Base-by-base conservation (phyloP, 2,329 filamentous ascomycete genomes). In the Alternaria ethzedia region DNA sequence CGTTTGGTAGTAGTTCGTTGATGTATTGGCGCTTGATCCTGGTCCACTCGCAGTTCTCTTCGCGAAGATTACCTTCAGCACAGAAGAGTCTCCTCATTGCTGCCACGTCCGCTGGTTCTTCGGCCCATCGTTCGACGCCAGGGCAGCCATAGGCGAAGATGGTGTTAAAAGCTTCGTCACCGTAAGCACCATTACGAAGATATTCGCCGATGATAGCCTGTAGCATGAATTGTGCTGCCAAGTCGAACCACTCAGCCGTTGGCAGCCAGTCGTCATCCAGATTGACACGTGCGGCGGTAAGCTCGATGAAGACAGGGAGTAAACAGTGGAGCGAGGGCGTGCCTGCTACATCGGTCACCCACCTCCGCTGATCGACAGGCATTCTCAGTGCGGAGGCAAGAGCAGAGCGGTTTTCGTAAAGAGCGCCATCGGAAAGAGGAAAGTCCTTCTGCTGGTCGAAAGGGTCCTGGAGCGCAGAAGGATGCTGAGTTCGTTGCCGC, bases 161-260 rank as follows among this genome's bases (percentile, higher is more conserved):
- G 28, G 83, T 79, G 25, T 79, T 74, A 21, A 84, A 75, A 3
- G 77, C 64, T 21, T 83, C 79, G 5, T 70, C 59, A 1, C 77
- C 75, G n/a, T 73, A 72, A 5, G 71, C 73, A 8, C 80, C 81
- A 55, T 77, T 81, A 5, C 81, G 66, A 4, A 82, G 69, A 56
- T 82, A 82, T 59, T 85, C 83, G 71, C 87, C 85, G 5, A 86
- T 64, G 9, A 80, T 80, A 36, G 84, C 82, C 62, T 87, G 84
- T 9, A 84, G 69, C 79, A 87, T 84, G 61, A 85, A 84, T 15
- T 81, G 78, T 1, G 78, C 81, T 1, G 82, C 80, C 10, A 86
- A 71, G 21, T 83, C 76, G 68, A 84, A 81, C 82, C 83, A 86
- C 11, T 78, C 73, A 7, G 73, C 66, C 6, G 73, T 79, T 5